Percentiles rank a stretch among this genome's conserved stretches.
Conservation (phyloP, 2,329 filamentous ascomycete species). For the Fusarium sp. region DNA sequence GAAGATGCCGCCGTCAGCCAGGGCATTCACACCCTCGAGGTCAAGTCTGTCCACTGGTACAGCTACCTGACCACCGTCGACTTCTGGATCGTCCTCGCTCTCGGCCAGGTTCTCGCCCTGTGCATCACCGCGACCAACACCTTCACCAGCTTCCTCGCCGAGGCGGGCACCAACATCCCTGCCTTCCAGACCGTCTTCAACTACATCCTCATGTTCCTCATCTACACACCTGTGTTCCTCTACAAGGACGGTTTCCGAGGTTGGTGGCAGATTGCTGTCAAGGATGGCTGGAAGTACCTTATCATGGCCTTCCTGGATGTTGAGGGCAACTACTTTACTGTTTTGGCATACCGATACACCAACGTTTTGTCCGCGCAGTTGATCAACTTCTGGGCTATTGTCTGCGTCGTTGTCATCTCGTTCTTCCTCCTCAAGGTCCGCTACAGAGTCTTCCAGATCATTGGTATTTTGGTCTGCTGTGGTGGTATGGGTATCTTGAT, state of each 20-base stretch:
- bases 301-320: slow-evolving; percentile 94
- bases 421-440: slow-evolving; percentile 86
- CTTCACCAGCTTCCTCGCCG: slow-evolving; percentile 79
- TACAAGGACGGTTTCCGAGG: slow-evolving; percentile 80
- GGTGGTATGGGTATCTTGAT: slow-evolving; percentile 90
- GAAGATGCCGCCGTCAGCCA: slow-evolving; percentile 56
- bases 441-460: slow-evolving; percentile 86
- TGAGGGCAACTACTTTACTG: slow-evolving; percentile 97
- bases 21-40: slow-evolving; percentile 67
- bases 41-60: slow-evolving; percentile 67
- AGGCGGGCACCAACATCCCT: slow-evolving; percentile 79
- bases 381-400: slow-evolving; percentile 99
- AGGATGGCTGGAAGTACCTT: slow-evolving; percentile 92
- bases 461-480: slow-evolving; percentile 89
- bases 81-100: slow-evolving; percentile 84
- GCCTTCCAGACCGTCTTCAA: slow-evolving; percentile 97
- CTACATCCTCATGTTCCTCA: slow-evolving; percentile 83
- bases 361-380: slow-evolving; percentile 93
- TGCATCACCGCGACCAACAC: slow-evolving; percentile 95
- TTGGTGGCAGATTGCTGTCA: slow-evolving; percentile 71
- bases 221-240: slow-evolving; percentile 85
- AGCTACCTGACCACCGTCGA: slow-evolving; percentile 84
- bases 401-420: slow-evolving; percentile 87
- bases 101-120: slow-evolving; percentile 87
- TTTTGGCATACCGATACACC: slow-evolving; percentile 91